A percentile compares a stretch with the other conserved stretches of the same genome.
Evolutionary conservation across 1,284 basidiomycete species (phyloP).

Genomic region (Pascua guehoae): DNA sequence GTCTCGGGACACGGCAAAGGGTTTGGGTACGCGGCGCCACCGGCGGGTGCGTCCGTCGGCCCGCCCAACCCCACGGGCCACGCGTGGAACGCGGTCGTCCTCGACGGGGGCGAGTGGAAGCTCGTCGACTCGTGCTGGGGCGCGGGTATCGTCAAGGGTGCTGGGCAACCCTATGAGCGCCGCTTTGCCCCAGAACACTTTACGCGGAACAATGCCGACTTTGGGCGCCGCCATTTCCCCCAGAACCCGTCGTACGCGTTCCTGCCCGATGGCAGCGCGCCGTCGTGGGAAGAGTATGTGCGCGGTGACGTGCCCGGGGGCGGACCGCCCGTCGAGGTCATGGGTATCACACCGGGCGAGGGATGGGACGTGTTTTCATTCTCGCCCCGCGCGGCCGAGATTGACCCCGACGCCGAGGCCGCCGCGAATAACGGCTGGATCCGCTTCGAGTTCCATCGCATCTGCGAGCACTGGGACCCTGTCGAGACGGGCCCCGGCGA

Average conservation of each 20-base stretch:
- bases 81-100: constrained; percentile 16
- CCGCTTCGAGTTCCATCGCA: too few relatives aligned
- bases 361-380: too few relatives aligned
- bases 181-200: constrained; percentile 7
- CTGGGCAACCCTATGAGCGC: neutral
- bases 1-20: constrained; percentile 15
- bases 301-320: too few relatives aligned
- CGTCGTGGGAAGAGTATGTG: constrained; percentile 10
- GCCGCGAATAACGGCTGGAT: too few relatives aligned
- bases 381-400: too few relatives aligned
- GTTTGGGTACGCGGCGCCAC: constrained; percentile 1
- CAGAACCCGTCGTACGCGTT: neutral
- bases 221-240: constrained; percentile 12
- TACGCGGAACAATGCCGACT: constrained; percentile 6
- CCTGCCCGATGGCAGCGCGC: neutral
- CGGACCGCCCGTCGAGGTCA: too few relatives aligned
- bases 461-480: too few relatives aligned
- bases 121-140: constrained; percentile 20
- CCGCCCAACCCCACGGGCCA: constrained; percentile 2
- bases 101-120: constrained; percentile 16
- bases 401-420: too few relatives aligned
- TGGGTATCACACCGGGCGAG: too few relatives aligned
- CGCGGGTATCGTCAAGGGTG: neutral
- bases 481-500: too few relatives aligned
- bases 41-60: neutral